Evolutionary conservation across 2,329 filamentous ascomycete species (phyloP), one percentile per base, ranked within the genome.

Genomic region (Aspergillus spinulosporus): DNA sequence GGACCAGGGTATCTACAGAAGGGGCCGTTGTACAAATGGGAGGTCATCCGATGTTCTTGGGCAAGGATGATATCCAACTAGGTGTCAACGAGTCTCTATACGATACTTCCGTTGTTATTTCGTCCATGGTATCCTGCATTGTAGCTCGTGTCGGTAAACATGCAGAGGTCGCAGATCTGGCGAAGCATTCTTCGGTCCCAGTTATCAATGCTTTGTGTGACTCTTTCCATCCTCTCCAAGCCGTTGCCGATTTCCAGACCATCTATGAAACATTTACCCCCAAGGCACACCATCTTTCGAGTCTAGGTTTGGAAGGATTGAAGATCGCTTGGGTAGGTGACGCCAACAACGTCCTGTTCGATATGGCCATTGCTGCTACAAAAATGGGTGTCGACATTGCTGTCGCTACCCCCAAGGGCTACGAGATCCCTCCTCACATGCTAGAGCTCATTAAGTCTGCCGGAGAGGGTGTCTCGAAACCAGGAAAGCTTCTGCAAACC

Each of bases 251-350:
- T 75, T 93, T 93, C 74, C 82, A 96, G 58, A 97, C 94, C 29
- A 87, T 99, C 51, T 82, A 89, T 70, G 93, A 97, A 77, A 80
- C 82, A 1, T 91, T 92, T 72, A 81, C 83, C 0, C 78, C 80
- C 28, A 74, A 72, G 49, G 70, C 70, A 6, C 68, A 68, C 52
- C 59, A 65, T 6, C 55, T 71, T 11, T 68, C 72, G 9, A 78
- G 79, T 51, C 80, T 96, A 5, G 89, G 90, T 1, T 79, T 96
- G 3, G 84, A 90, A 64, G 90, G 91, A 1, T 75, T 96, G 67
- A 97, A 96, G 77, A 84, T 97, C 59, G 93, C 94, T 12, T 99
- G 94, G 94, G 82, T 99, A 44, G 93, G 93, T 52, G 93, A 99
- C 71, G 91, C 92, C 8, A 99, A 97, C 78, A 99, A 99, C 66